Base-by-base conservation (phyloP, 1,284 basidiomycete genomes). In the Entoloma clypeatum region DNA sequence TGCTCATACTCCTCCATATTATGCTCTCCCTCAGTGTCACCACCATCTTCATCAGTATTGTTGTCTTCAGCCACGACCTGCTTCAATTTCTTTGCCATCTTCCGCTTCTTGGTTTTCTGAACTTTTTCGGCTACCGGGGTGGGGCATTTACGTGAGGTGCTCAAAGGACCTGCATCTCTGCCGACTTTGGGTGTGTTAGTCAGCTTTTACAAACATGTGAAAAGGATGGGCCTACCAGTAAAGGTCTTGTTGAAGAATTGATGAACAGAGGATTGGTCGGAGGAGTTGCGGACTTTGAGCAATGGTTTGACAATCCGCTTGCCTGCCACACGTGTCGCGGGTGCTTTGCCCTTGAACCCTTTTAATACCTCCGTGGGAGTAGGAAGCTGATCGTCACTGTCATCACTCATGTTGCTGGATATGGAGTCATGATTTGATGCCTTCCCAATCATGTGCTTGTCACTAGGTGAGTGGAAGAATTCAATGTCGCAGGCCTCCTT, bases 401-500 rank as follows among this genome's bases (percentile, higher is more conserved):
- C 28, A 14, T 7, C 11, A 30, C 11, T n/a, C 16, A 18, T 8
- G 7, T 4, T 18, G 14, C 21, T 13, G 5, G 31, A 18, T 8
- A 18, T 7, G 13, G 8, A 8, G 10, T 33, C 31, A 18, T 16
- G 16, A 18, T 14, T 10, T 14, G 4, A 6, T 27, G 24, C 16
- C 16, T 18, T n/a, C n/a, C 36, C 14, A 14, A 28, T 26, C 16
- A 16, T 19, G 24, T 40, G 19, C 17, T 21, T 9, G 21, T 40
- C 36, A 22, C 25, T 38, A 9, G 30, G 39, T 22, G 39, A 40
- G 18, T 33, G 19, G 21, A 40, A 32, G 23, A 32, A 40, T 6
- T 11, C 7, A 17, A 40, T 40, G 2, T 33, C 30, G 3, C 3
- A 7, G 3, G 39, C 39, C 19, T 40, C 39, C 11, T 40, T 40